Evolutionary conservation across 257 asterid genomes (phyloP).

Genomic region (Striga asiatica): DNA sequence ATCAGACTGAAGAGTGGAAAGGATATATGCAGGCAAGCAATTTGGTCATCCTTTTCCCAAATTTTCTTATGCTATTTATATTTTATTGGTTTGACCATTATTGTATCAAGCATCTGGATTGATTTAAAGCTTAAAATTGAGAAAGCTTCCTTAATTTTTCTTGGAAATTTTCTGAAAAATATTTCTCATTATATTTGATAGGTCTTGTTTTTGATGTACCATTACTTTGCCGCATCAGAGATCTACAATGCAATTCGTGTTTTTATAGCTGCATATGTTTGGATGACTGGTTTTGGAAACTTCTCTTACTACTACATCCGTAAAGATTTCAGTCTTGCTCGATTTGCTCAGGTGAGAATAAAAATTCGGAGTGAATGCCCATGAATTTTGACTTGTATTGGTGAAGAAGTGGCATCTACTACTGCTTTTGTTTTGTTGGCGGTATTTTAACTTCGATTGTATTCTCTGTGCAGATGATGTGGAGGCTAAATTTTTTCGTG

Average conservation of each 20-base stretch:
- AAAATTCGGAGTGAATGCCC: neutral
- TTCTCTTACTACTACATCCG: slow-evolving; percentile 77
- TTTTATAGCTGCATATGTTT: slow-evolving; percentile 78
- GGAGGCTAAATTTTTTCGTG: slow-evolving; percentile 82
- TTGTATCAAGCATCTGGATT: neutral
- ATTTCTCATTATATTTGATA: slow-evolving; percentile 15
- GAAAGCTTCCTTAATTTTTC: too few relatives aligned
- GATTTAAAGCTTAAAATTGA: slow-evolving; percentile 1
- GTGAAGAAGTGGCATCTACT: slow-evolving; percentile 13
- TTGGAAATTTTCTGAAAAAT: slow-evolving; percentile 16
- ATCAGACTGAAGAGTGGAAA: slow-evolving; percentile 97
- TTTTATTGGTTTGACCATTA: slow-evolving; percentile 1
- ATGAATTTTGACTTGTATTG: neutral
- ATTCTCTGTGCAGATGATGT: slow-evolving; percentile 69
- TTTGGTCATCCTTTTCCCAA: slow-evolving; percentile 3
- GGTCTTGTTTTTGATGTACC: slow-evolving; percentile 82
- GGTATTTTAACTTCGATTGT: slow-evolving; percentile 15
- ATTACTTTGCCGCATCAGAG: slow-evolving; percentile 79
- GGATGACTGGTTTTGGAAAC: slow-evolving; percentile 93
- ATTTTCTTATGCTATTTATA: neutral
- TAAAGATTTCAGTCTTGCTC: slow-evolving; percentile 67
- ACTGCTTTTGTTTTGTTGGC: slow-evolving; percentile 1
- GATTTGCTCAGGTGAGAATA: slow-evolving; percentile 66
- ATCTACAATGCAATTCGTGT: slow-evolving; percentile 75
- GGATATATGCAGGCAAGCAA: slow-evolving; percentile 91